phyloP scores from a whole-genome alignment of 2,329 filamentous ascomycete genomes.

The Cytospora piceicola region DNA sequence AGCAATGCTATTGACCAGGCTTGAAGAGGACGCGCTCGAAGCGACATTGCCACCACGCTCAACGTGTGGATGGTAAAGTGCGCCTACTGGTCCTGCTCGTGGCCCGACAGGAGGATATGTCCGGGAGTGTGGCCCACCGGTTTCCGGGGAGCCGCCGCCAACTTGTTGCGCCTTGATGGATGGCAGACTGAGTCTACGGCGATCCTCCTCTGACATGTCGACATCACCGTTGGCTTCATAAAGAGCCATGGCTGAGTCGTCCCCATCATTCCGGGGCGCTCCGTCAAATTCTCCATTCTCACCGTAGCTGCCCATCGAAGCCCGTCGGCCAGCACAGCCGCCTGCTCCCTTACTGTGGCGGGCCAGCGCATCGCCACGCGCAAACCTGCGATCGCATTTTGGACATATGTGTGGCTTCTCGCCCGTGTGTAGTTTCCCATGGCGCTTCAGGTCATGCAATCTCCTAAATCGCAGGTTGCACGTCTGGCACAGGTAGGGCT shows the following conservation, averaged over 20 bases:
- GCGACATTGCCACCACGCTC: conserved; percentile 58
- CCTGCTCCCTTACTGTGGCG: conserved; percentile 95
- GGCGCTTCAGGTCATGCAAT: conserved; percentile 92
- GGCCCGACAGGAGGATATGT: conserved; percentile 77
- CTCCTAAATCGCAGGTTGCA: conserved; percentile 91
- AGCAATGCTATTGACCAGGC: conserved; percentile 48
- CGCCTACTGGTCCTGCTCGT: conserved; percentile 52
- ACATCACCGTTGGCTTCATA: conserved; percentile 64
- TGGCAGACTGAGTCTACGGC: conserved; percentile 70
- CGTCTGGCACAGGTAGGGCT: conserved; percentile 92
- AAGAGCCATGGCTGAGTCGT: conserved; percentile 61
- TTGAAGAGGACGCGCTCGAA: conserved; percentile 56
- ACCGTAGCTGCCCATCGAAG: conserved; percentile 82
- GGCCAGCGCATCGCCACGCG: conserved; percentile 90
- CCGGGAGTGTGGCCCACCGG: conserved; percentile 65
- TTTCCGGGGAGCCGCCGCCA: conserved; percentile 56
- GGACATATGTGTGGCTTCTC: conserved; percentile 94
- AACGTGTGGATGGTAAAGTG: conserved; percentile 65
- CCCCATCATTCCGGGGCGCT: conserved; percentile 51
- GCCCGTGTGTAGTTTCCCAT: conserved; percentile 94
- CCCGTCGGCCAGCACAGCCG: conserved; percentile 87
- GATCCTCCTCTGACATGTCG: conserved; percentile 62
- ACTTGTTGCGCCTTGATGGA: conserved; percentile 75
- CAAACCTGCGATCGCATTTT: conserved; percentile 93
- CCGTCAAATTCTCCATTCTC: conserved; percentile 75